Percentiles rank a stretch among this genome's conserved stretches.
Evolutionary conservation across 495 filamentous ascomycete genomes (phyloP).

Genomic region (Trichoderma parareesei): DNA sequence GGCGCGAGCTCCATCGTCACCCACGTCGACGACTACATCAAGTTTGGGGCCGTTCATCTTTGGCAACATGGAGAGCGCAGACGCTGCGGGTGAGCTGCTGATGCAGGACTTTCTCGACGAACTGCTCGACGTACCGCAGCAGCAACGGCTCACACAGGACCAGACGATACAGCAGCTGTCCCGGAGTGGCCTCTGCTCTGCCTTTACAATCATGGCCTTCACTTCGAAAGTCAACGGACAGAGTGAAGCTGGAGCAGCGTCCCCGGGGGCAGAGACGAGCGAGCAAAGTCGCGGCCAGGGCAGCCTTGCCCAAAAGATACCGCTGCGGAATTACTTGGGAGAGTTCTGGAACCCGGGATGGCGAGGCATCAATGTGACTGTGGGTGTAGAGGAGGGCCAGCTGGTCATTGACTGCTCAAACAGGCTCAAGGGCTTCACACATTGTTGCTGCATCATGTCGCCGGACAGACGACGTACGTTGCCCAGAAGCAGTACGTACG

Average conservation of each 20-base stretch:
- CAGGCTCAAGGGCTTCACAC: slow-evolving; percentile 21
- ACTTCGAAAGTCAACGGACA: background rate
- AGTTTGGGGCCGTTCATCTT: slow-evolving; percentile 38
- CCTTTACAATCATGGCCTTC: background rate
- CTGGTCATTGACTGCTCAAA: slow-evolving; percentile 31
- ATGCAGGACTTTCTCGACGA: slow-evolving; percentile 30
- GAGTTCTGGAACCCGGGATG: slow-evolving; percentile 34
- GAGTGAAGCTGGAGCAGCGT: background rate
- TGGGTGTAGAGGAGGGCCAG: slow-evolving; percentile 18
- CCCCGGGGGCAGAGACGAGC: slow-evolving; percentile 15
- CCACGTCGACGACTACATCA: slow-evolving; percentile 44
- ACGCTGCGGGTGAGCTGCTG: slow-evolving; percentile 18
- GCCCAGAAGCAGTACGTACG: background rate
- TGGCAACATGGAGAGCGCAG: slow-evolving; percentile 27
- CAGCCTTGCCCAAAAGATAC: slow-evolving; percentile 21
- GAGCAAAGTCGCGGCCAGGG: slow-evolving; percentile 16
- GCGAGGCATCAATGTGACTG: slow-evolving; percentile 16
- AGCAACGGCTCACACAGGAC: background rate
- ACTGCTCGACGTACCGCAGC: slow-evolving; percentile 21
- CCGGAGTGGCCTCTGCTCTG: background rate
- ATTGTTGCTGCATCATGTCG: slow-evolving; percentile 18
- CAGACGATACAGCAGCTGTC: background rate
- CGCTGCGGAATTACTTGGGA: slow-evolving; percentile 28
- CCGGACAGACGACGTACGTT: slow-evolving; percentile 18
- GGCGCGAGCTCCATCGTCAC: slow-evolving; percentile 39